Percentiles rank a stretch among this genome's conserved stretches.
phyloP scores from a whole-genome alignment of 2,329 filamentous ascomycete species.

The Nothophaeocryptopus gaeumannii region DNA sequence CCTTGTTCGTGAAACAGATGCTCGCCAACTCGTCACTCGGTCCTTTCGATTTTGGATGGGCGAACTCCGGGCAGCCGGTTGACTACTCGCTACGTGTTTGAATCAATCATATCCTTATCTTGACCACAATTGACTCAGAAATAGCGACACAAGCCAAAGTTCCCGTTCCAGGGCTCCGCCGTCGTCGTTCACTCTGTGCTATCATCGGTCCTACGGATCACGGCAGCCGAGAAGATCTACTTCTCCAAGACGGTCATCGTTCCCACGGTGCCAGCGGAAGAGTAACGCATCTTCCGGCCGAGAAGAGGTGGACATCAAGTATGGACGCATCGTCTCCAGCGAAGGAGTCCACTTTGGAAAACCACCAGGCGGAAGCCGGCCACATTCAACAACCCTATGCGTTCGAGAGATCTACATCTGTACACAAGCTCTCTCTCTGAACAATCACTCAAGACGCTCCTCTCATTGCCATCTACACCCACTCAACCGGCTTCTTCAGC shows the following conservation, averaged over 20 bases:
- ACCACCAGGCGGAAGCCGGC: background rate
- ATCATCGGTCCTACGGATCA: too few relatives aligned
- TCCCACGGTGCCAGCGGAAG: slow-evolving; percentile 23
- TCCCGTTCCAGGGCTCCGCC: too few relatives aligned
- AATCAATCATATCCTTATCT: too few relatives aligned
- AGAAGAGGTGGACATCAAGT: too few relatives aligned
- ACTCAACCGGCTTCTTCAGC: slow-evolving; percentile 60
- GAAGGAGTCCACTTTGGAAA: background rate
- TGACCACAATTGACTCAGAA: too few relatives aligned
- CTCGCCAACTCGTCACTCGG: background rate
- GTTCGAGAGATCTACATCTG: slow-evolving; percentile 2
- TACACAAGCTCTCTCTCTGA: background rate
- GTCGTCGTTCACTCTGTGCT: too few relatives aligned
- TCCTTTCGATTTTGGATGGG: slow-evolving; percentile 2
- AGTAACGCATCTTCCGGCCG: slow-evolving; percentile 6
- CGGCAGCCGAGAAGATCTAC: too few relatives aligned
- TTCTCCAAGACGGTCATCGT: too few relatives aligned
- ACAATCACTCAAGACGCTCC: background rate
- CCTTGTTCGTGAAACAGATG: slow-evolving; percentile 13
- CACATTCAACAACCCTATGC: background rate
- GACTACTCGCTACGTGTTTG: too few relatives aligned
- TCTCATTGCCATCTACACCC: slow-evolving; percentile 46
- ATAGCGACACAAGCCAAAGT: too few relatives aligned
- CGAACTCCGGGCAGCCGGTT: background rate
- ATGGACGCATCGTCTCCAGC: too few relatives aligned